These are phyloP conservation scores for Neurospora sp. DNA, from an alignment of 495 filamentous ascomycete genomes.

Conservation along the genomic window DNA sequence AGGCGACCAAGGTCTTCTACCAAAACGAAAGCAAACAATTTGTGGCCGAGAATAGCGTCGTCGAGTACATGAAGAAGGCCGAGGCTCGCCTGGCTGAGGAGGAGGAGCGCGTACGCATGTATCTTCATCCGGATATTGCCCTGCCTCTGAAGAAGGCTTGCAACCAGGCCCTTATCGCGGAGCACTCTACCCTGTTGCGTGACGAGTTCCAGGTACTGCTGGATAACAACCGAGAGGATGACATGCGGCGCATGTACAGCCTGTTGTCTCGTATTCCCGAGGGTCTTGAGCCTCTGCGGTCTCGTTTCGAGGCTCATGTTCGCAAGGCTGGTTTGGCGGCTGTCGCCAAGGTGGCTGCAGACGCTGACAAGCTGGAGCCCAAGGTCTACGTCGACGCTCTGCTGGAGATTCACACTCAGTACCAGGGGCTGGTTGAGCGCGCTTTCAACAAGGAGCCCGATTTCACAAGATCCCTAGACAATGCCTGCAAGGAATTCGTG, in stretches of 20 bases:
- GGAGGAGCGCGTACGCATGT: conserved; percentile 86
- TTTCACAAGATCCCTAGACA: conserved; percentile 92
- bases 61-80: conserved; percentile 99
- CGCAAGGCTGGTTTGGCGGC: conserved; percentile 77
- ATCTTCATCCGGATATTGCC: conserved; percentile 83
- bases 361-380: conserved; percentile 85
- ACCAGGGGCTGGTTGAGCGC: conserved; percentile 79
- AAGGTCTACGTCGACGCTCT: conserved; percentile 95
- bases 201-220: conserved; percentile 96
- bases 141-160: conserved; percentile 75
- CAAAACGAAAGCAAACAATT: conserved; percentile 88
- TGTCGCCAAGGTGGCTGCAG: conserved; percentile 82
- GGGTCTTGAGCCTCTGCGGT: conserved; percentile 80
- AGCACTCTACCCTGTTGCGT: conserved; percentile 70
- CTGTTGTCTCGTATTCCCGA: conserved; percentile 85
- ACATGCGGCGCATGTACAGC: conserved; percentile 93
- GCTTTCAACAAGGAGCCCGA: conserved; percentile 95
- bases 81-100: conserved; percentile 87
- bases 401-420: conserved; percentile 87
- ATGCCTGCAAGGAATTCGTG: conserved; percentile 95
- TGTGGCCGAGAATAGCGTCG: conserved; percentile 91
- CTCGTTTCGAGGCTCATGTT: conserved; percentile 87
- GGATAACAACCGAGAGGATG: conserved; percentile 88
- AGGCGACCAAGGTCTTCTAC: conserved; percentile 77
- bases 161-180: conserved; percentile 78